Evolutionary conservation across 73 alveolate species (phyloP), one percentile per base, ranked within the genome.

Genomic region (Tetrahymena borealis): DNA sequence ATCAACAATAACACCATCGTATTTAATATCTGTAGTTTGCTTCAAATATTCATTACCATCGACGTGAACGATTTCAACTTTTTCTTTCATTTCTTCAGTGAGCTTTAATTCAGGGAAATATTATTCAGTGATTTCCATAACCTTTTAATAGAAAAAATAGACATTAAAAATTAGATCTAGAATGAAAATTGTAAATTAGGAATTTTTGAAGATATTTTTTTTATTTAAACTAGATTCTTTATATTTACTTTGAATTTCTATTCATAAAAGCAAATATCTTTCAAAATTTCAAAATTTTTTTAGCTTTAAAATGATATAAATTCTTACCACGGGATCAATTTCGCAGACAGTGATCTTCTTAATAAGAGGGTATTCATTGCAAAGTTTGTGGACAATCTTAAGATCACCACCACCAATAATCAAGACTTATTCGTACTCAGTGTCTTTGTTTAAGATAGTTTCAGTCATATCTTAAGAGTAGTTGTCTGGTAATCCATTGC

Each of bases 401-500:
- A 90, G 90, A 7, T 90, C 93, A 16, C 93, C 93, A 39, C 93
- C 93, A 33, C 93, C 93, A 39, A 90, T 39, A 36, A 90, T 90
- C 90, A 90, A 35, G 31, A 90, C 92, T 12, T 90, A 16, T 18
- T 39, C 90, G 33, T 90, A 39, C 40, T 40, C 90, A 40, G 42
- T 37, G 37, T 39, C 79, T 20, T 35, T 35, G 39, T 39, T 90
- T 13, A 90, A 33, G 12, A 90, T 78, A 12, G 78, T 37, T 18
- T 90, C 40, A 39, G 78, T 78, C 93, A 90, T 90, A 15, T 39
- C 42, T 16, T 38, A 18, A 39, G 93, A 39, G 33, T 90, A 90
- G 78, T 90, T 35, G 33, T 90, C 93, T 0, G 39, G 40, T 60
- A 33, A 37, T 32, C 39, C 78, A 33, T 40, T 37, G 90, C 90